A percentile compares a stretch with the other conserved stretches of the same genome.
These are phyloP conservation scores for Ogataea nitratoaversa DNA, from an alignment of 805 yeast genomes.

Conservation along the genomic window DNA sequence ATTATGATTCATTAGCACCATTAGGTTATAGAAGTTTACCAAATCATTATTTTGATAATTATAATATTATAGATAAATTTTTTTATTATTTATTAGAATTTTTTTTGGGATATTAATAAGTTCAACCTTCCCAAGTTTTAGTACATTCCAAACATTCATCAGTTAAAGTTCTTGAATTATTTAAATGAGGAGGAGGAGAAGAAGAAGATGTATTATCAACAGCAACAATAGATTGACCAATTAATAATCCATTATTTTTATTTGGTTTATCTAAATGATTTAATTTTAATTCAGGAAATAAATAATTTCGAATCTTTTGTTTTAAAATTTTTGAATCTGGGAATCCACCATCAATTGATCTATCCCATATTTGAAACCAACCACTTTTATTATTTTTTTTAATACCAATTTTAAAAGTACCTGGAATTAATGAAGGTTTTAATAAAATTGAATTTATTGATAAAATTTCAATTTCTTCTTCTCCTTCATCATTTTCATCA, in stretches of 20 bases:
- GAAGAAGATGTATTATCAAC: too few relatives aligned
- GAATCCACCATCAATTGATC: slow-evolving; percentile 64
- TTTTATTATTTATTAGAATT: slow-evolving; percentile 11
- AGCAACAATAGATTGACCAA: slow-evolving; percentile 4
- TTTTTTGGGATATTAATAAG: slow-evolving; percentile 8
- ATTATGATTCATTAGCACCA: slow-evolving; percentile 15
- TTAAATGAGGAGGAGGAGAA: too few relatives aligned
- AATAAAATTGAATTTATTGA: slow-evolving; percentile 47
- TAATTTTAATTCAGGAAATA: slow-evolving; percentile 50
- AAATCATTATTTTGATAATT: slow-evolving; percentile 12
- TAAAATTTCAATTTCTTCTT: slow-evolving; percentile 38
- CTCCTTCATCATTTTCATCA: too few relatives aligned
- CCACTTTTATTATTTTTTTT: slow-evolving; percentile 28
- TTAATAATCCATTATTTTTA: slow-evolving; percentile 19
- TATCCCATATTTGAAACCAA: slow-evolving; percentile 51
- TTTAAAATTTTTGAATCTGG: slow-evolving; percentile 83
- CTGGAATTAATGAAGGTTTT: slow-evolving; percentile 43
- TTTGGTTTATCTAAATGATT: slow-evolving; percentile 59
- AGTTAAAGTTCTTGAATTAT: slow-evolving; percentile 12
- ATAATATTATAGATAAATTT: slow-evolving; percentile 11
- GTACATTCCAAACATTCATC: slow-evolving; percentile 28
- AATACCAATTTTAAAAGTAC: slow-evolving; percentile 57
- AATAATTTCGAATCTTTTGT: slow-evolving; percentile 53
- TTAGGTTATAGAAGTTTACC: slow-evolving; percentile 16
- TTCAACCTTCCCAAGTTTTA: slow-evolving; percentile 28